These are phyloP conservation scores for Penicillium sp. DNA, from an alignment of 2,329 filamentous ascomycete species.

Conservation along the genomic window DNA sequence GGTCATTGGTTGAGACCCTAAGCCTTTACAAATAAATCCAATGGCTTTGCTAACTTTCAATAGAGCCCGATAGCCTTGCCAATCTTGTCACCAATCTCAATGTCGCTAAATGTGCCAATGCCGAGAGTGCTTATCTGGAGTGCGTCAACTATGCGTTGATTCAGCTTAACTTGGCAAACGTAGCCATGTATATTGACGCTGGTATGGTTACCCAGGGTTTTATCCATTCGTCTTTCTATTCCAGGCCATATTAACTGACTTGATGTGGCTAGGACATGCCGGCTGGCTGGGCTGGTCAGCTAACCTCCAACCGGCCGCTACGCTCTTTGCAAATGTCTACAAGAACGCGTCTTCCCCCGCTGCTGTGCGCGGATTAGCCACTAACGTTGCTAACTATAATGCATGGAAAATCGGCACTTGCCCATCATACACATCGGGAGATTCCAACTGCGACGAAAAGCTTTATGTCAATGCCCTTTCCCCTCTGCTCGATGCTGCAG, in stretches of 20 bases:
- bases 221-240: not conserved
- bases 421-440: conserved; percentile 46
- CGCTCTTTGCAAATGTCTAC: conserved; percentile 51
- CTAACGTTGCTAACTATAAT: conserved; percentile 63
- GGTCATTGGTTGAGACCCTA: conserved; percentile 45
- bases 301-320: conserved; percentile 47
- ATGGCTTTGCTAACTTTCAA: conserved; percentile 30
- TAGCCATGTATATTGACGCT: conserved; percentile 65
- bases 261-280: conserved; percentile 47
- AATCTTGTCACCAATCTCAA: conserved; percentile 64
- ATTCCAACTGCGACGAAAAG: conserved; percentile 56
- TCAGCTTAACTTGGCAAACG: conserved; percentile 61
- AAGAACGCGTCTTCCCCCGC: conserved; percentile 49
- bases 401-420: conserved; percentile 50
- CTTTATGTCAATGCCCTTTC: conserved; percentile 54
- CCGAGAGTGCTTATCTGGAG: conserved; percentile 56
- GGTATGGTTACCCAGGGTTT: conserved; percentile 33
- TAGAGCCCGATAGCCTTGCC: conserved; percentile 64
- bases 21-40: not conserved
- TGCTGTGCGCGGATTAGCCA: conserved; percentile 54
- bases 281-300: conserved; percentile 55
- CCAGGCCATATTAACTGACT: not conserved
- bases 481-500: conserved; percentile 48
- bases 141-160: conserved; percentile 58
- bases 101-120: conserved; percentile 56